phyloP scores from a whole-genome alignment of 495 filamentous ascomycete genomes.

The Tuber microsphaerosporum region DNA sequence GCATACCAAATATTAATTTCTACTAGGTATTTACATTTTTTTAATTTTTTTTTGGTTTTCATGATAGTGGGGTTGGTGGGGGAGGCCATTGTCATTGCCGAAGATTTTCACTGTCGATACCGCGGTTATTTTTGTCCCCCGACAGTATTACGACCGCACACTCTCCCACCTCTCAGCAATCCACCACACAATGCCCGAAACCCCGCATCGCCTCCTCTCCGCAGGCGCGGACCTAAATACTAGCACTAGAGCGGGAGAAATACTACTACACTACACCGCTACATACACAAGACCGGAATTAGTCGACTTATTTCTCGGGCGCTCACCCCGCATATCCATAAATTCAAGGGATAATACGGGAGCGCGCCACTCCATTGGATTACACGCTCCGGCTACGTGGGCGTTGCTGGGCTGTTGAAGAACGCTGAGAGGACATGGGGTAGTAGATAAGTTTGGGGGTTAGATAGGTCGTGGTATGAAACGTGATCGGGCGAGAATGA shows the following conservation, averaged over 20 bases:
- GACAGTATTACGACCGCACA: neutral
- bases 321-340: neutral
- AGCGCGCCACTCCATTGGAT: conserved; percentile 13
- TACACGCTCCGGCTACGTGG: neutral
- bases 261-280: conserved; percentile 11
- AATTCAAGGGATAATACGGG: neutral
- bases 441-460: neutral
- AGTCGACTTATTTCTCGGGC: conserved; percentile 2
- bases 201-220: conserved; percentile 7
- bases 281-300: conserved; percentile 2
- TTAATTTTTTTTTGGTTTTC: too few relatives aligned
- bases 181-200: conserved; percentile 3
- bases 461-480: neutral
- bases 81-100: too few relatives aligned
- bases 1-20: too few relatives aligned
- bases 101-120: too few relatives aligned
- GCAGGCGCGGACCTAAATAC: neutral
- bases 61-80: too few relatives aligned
- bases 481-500: neutral
- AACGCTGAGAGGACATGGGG: neutral
- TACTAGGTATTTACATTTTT: too few relatives aligned
- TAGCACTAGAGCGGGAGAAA: neutral
- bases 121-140: too few relatives aligned
- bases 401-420: neutral
- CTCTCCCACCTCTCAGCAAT: conserved; percentile 10